These are phyloP conservation scores for Ochromonas danica DNA, from an alignment of 108 stramenopile species.

Conservation along the genomic window DNA sequence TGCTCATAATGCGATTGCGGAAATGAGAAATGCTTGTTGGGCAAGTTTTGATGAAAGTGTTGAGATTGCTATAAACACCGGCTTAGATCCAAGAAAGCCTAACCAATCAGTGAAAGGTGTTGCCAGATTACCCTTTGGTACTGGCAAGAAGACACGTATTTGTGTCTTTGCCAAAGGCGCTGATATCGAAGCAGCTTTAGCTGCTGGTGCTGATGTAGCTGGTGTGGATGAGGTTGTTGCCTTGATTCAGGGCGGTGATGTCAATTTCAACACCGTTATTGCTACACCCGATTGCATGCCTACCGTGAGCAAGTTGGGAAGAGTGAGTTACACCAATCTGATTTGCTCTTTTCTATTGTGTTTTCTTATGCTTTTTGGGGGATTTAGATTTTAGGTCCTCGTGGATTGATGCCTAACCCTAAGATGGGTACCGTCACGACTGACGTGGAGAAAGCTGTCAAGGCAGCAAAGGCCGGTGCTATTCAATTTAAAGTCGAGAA, in stretches of 20 bases:
- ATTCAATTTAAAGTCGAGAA: slow-evolving; percentile 81
- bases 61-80: slow-evolving; percentile 77
- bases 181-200: slow-evolving; percentile 63
- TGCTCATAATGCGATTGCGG: no score
- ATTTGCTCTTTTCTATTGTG: background rate
- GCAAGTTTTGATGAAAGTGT: slow-evolving; percentile 65
- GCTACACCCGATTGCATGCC: slow-evolving; percentile 82
- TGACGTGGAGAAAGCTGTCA: slow-evolving; percentile 62
- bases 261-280: slow-evolving; percentile 69
- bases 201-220: slow-evolving; percentile 70
- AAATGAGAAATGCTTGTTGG: no score
- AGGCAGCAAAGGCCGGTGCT: slow-evolving; percentile 61
- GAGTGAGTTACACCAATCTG: slow-evolving; percentile 45
- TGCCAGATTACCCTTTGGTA: slow-evolving; percentile 80
- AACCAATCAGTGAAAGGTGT: slow-evolving; percentile 83
- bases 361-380: background rate
- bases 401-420: slow-evolving; percentile 92
- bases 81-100: slow-evolving; percentile 88
- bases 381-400: slow-evolving; percentile 69
- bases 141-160: slow-evolving; percentile 76
- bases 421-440: slow-evolving; percentile 84
- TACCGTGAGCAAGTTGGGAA: slow-evolving; percentile 69
- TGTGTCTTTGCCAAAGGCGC: slow-evolving; percentile 76
- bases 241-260: slow-evolving; percentile 64
- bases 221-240: slow-evolving; percentile 80